Evolutionary conservation across 768 basidiomycete species (phyloP), one percentile per base, ranked within the genome.

Genomic region (Coprinellus micaceus): DNA sequence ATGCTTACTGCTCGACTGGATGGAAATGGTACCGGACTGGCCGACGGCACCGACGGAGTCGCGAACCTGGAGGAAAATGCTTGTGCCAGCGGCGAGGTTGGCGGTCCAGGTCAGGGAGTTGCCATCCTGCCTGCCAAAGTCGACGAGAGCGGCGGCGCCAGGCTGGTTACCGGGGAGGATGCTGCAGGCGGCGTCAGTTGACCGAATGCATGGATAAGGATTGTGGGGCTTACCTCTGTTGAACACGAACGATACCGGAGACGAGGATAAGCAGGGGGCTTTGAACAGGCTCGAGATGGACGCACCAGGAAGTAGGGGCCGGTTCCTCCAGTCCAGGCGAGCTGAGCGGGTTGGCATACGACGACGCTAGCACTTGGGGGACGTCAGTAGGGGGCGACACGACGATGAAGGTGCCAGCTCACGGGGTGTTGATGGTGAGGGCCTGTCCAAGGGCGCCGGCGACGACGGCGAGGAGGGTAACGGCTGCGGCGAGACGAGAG

Each of bases 221-320:
- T 13, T 33, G 33, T n/a, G 17, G 17, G 46, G 26, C 52, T 41
- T 55, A 62, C 66, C 55, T 64, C 61, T 64, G 47, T 30, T n/a
- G 21, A 48, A 26, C 39, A 26, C 33, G 45, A 48, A 53, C 29
- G 39, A 43, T 30, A 45, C 22, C 37, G 22, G 25, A 24, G 40
- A 46, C 28, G 25, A 26, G 39, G 30, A 21, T 29, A 21, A 22
- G 19, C 30, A 57, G 37, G 26, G 33, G 30, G n/a, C 15, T 11
- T 12, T 26, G 29, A 15, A 53, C 10, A 26, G 25, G 10, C 29
- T 47, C 1, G 26, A 57, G 22, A 19, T 26, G 13, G 21, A 70
- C 69, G 41, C 58, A 69, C 69, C 65, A 70, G 56, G 57, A 62
- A 67, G 56, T 64, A 69, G 45, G 69, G 69, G 39, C 69, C 33